Conservation (phyloP, 1,284 basidiomycete genomes). For the Athelia psychrophila region DNA sequence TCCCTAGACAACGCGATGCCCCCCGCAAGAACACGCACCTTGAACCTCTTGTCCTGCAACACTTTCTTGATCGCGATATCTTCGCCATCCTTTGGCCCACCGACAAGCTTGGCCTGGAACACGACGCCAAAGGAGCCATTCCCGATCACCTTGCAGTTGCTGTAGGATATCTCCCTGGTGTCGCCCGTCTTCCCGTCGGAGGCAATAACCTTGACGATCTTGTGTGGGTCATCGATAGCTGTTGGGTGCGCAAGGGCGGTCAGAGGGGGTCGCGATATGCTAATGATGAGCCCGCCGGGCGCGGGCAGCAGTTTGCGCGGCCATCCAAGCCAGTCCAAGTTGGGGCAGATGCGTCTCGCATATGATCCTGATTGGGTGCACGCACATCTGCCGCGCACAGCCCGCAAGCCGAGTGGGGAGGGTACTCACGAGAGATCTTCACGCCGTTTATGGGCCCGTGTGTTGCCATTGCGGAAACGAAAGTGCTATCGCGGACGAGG, state of each 20-base stretch:
- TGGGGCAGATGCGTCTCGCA: constrained; percentile 13
- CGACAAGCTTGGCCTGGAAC: constrained; percentile 81
- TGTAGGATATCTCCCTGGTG: constrained; percentile 89
- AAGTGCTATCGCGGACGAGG: background rate
- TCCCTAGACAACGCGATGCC: too few relatives aligned
- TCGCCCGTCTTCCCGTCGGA: constrained; percentile 94
- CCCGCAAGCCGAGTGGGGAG: constrained; percentile 2
- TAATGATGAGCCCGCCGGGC: constrained; percentile 15
- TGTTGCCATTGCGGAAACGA: constrained; percentile 54
- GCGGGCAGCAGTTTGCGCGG: constrained; percentile 16
- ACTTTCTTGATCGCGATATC: constrained; percentile 99
- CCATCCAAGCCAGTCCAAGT: constrained; percentile 29
- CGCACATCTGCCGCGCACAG: background rate
- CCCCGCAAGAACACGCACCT: too few relatives aligned
- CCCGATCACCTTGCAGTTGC: constrained; percentile 97
- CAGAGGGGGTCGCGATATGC: constrained; percentile 3
- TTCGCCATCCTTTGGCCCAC: constrained; percentile 59
- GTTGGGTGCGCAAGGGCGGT: constrained; percentile 10
- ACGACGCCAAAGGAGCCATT: constrained; percentile 99
- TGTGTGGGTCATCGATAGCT: constrained; percentile 93
- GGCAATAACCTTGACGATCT: constrained; percentile 92
- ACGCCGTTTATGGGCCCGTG: constrained; percentile 88
- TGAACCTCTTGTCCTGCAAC: constrained; percentile 99
- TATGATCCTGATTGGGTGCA: constrained; percentile 2
- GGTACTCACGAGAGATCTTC: constrained; percentile 81